Base-by-base conservation (phyloP, 179 eudicot genomes). In the Camellia oleifera region DNA sequence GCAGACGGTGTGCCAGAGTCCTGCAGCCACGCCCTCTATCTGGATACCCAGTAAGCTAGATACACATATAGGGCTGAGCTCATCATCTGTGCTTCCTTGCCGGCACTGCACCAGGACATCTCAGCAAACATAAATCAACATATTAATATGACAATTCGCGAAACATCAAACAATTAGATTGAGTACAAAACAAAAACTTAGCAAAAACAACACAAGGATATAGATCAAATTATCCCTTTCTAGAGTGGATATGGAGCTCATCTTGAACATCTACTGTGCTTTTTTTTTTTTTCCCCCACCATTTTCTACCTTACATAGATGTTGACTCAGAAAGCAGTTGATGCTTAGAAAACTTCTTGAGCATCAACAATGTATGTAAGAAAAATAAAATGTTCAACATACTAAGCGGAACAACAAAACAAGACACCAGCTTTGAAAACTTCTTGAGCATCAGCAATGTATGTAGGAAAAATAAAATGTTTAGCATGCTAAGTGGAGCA, bases 51-150 rank as follows among this genome's bases (percentile, higher is more conserved):
- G 90, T 85, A 97, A 88, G 10, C 97, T 85, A 52, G 99, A 88
- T 69, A 97, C 99, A 84, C 99, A 97, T 72, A 88, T 83, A 61
- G 98, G 97, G 82, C 93, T 94, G 75, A 97, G 82, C 85, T 92
- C 92, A 78, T 97, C 99, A 84, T 94, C 98, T 48, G 98, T 97
- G 81, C 93, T 90, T 80, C 98, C 99, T 84, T 90, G 99, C 76
- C 99, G 98, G 74, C 98, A 94, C 99, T 97, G 86, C 86, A 88
- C 67, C 75, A 84, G 52, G 78, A 81, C 73, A 76, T 60, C 72
- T 72, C 44, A 77, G 5, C 26, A 23, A 23, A 23, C 26, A 23
- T 23, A 23, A 23, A 23, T 23, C 26, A 23, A 23, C 26, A 23
- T 23, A 23, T 23, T 23, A 23, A 23, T 23, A 23, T 23, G 26